Conservation (phyloP, 345 rosid genomes). For the Clausena lansium region DNA sequence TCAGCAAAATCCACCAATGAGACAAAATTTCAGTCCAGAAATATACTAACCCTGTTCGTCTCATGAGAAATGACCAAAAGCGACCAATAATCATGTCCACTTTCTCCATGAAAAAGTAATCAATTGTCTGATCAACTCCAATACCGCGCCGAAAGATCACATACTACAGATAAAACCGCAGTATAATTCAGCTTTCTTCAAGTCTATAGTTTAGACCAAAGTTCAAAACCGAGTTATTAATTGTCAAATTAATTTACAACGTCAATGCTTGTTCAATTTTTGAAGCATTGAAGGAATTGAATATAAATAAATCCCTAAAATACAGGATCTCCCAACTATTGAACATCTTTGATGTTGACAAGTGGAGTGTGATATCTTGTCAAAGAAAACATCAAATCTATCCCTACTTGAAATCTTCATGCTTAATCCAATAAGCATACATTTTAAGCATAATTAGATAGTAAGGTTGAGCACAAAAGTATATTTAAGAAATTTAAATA, state of each 20-base stretch:
- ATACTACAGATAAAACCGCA: conserved; percentile 43
- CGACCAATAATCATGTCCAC: conserved; percentile 78
- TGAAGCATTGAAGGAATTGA: not conserved
- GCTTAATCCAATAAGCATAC: not conserved
- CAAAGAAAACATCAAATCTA: not conserved
- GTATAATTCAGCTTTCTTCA: conserved; percentile 13
- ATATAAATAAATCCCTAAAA: not conserved
- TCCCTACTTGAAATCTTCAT: not conserved
- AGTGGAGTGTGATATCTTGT: not conserved
- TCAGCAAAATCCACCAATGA: conserved; percentile 10
- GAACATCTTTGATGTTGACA: not conserved
- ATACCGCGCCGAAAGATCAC: conserved; percentile 93
- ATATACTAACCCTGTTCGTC: conserved; percentile 57
- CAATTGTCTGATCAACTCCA: conserved; percentile 77
- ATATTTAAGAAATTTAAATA: not conserved
- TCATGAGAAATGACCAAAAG: conserved; percentile 66
- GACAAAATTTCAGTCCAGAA: not conserved
- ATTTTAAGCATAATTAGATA: not conserved
- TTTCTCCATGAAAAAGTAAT: conserved; percentile 81
- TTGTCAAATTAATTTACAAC: not conserved
- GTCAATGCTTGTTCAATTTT: not conserved
- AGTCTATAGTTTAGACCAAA: not conserved
- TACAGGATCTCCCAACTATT: not conserved
- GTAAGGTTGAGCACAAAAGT: not conserved
- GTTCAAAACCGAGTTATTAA: conserved; percentile 2